Conservation (phyloP, 257 asterid species). For the Forsythia viridissima region DNA sequence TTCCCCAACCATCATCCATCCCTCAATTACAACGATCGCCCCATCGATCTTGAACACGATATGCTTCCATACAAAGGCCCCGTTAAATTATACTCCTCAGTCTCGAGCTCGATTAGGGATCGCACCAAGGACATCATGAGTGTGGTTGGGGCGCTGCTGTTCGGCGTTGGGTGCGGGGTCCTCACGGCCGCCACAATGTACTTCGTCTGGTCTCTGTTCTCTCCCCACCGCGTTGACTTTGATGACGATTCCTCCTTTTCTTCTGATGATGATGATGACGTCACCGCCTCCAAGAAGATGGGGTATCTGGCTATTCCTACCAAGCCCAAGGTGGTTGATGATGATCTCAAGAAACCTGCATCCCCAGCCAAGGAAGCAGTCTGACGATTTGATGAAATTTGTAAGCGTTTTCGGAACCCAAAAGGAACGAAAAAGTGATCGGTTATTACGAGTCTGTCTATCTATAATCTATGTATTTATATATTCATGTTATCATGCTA, state of each 20-base stretch:
- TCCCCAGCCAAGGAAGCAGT: conserved; percentile 50
- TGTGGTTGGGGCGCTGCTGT: conserved; percentile 71
- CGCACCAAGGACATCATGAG: conserved; percentile 76
- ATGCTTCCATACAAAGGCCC: conserved; percentile 37
- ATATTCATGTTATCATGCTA: not conserved
- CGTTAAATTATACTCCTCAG: conserved; percentile 51
- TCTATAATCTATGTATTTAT: not conserved
- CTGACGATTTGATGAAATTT: conserved; percentile 32
- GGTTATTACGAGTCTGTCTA: not conserved
- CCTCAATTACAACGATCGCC: conserved; percentile 29
- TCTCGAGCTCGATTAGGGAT: conserved; percentile 63
- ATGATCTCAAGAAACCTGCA: conserved; percentile 51
- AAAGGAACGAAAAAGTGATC: not conserved
- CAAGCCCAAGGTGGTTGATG: conserved; percentile 38
- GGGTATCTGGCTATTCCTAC: conserved; percentile 52
- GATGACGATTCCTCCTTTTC: conserved; percentile 45
- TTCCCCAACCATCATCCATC: conserved; percentile 25
- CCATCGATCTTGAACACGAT: conserved; percentile 16
- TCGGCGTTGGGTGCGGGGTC: conserved; percentile 83
- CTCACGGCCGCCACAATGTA: conserved; percentile 73
- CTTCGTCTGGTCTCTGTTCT: conserved; percentile 61
- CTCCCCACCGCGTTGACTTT: conserved; percentile 50
- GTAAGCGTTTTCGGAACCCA: not conserved
- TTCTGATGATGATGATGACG: conserved; percentile 44
- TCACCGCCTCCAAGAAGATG: conserved; percentile 43